phyloP scores from a whole-genome alignment of 2,329 filamentous ascomycete species.

The Fusarium xylarioides region DNA sequence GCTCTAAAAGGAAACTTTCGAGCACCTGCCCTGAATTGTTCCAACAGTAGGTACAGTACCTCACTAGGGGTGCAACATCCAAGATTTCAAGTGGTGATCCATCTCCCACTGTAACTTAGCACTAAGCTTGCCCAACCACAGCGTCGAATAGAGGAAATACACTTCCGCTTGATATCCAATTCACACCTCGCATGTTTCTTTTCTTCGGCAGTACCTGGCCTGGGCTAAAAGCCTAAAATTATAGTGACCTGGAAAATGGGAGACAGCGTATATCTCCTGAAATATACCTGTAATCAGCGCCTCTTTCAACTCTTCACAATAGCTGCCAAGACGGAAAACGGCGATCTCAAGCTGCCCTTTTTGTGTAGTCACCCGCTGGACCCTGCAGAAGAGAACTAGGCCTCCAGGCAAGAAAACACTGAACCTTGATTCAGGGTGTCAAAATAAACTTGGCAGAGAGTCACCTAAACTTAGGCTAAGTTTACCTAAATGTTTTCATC shows the following conservation, averaged over 20 bases:
- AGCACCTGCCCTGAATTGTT: conserved; percentile 7
- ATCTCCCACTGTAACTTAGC: not conserved
- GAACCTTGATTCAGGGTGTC: no score
- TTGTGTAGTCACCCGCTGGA: conserved; percentile 12
- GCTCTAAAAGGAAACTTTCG: conserved; percentile 23
- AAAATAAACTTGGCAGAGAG: no score
- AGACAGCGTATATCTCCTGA: not conserved
- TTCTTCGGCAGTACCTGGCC: not conserved
- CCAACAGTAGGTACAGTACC: not conserved
- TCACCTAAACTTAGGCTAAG: no score
- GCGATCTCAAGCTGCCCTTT: conserved; percentile 18
- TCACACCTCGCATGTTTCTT: not conserved
- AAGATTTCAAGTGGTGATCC: not conserved
- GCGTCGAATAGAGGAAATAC: not conserved
- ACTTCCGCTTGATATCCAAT: not conserved
- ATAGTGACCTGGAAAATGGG: not conserved
- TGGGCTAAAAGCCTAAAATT: not conserved
- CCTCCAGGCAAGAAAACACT: no score
- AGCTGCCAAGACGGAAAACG: conserved; percentile 30
- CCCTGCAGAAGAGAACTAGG: conserved; percentile 19
- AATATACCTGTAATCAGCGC: not conserved
- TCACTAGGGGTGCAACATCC: not conserved
- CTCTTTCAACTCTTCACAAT: not conserved
- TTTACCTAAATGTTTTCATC: no score
- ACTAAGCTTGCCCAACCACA: not conserved